A percentile compares a stretch with the other conserved stretches of the same genome.
phyloP scores from a whole-genome alignment of 2,329 filamentous ascomycete species.

The Sarocladiaceae sp. region DNA sequence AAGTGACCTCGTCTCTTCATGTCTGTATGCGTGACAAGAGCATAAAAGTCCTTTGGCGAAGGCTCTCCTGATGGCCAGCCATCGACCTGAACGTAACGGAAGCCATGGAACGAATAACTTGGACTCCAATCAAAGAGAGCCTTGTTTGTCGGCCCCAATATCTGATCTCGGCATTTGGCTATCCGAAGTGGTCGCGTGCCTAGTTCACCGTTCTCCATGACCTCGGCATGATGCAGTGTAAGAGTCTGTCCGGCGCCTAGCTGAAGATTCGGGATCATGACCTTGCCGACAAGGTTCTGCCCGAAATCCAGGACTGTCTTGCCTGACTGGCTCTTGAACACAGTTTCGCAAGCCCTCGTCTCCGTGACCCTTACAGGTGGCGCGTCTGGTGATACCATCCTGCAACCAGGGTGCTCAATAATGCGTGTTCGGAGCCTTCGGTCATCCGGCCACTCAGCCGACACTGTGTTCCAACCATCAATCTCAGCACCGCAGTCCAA shows the following conservation, averaged over 20 bases:
- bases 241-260: conserved; percentile 37
- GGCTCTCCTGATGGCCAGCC: conserved; percentile 31
- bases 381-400: conserved; percentile 34
- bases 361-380: conserved; percentile 35
- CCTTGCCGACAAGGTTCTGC: conserved; percentile 52
- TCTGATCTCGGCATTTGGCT: conserved; percentile 36
- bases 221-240: conserved; percentile 48
- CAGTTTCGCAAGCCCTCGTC: conserved; percentile 15
- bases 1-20: conserved; percentile 47
- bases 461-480: conserved; percentile 23
- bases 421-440: conserved; percentile 22
- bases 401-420: conserved; percentile 22
- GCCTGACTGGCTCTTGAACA: conserved; percentile 32
- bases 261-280: conserved; percentile 20
- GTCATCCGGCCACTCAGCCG: conserved; percentile 19
- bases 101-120: conserved; percentile 48
- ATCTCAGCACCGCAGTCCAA: conserved; percentile 36
- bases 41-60: conserved; percentile 19
- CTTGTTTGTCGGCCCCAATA: conserved; percentile 21
- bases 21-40: conserved; percentile 44
- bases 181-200: conserved; percentile 33
- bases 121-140: conserved; percentile 32
- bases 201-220: conserved; percentile 45
- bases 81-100: conserved; percentile 45
- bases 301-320: conserved; percentile 51